A percentile compares a stretch with the other conserved stretches of the same genome.
Evolutionary conservation across 768 basidiomycete species (phyloP).

Genomic region (Xerocomellus intermedius): DNA sequence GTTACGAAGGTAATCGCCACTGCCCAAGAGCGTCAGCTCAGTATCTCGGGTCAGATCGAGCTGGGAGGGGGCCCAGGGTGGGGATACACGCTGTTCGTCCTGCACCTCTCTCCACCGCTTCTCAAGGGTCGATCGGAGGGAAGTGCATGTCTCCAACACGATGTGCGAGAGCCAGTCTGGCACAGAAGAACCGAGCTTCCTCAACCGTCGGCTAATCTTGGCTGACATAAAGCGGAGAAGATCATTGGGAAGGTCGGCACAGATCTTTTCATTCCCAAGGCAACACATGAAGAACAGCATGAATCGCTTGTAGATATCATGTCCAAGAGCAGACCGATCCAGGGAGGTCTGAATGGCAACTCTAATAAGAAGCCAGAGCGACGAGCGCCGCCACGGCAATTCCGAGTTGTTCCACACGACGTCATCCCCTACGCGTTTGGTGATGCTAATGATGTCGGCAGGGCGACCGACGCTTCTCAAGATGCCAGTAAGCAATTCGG

Average conservation of each 20-base stretch:
- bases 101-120: conserved; percentile 38
- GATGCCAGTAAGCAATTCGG: conserved; percentile 47
- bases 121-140: conserved; percentile 25
- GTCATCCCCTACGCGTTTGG: conserved; percentile 48
- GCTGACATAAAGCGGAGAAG: conserved; percentile 36
- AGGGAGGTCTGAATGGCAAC: conserved; percentile 44
- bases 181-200: conserved; percentile 32
- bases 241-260: conserved; percentile 25
- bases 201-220: conserved; percentile 38
- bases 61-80: conserved; percentile 30
- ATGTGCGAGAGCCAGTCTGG: conserved; percentile 16
- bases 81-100: conserved; percentile 22
- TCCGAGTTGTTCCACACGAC: conserved; percentile 40
- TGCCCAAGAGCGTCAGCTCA: conserved; percentile 32
- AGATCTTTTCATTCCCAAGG: conserved; percentile 8
- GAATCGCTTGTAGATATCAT: conserved; percentile 32
- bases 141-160: conserved; percentile 9
- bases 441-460: conserved; percentile 28
- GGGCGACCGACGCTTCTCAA: conserved; percentile 38
- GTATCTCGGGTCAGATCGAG: conserved; percentile 33
- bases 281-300: conserved; percentile 31
- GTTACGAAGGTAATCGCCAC: conserved; percentile 28
- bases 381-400: conserved; percentile 49
- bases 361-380: conserved; percentile 50
- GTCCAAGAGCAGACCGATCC: conserved; percentile 11